Percentiles rank a stretch among this genome's conserved stretches.
These are phyloP conservation scores for Halenospora varia DNA, from an alignment of 495 filamentous ascomycete species.

Conservation along the genomic window DNA sequence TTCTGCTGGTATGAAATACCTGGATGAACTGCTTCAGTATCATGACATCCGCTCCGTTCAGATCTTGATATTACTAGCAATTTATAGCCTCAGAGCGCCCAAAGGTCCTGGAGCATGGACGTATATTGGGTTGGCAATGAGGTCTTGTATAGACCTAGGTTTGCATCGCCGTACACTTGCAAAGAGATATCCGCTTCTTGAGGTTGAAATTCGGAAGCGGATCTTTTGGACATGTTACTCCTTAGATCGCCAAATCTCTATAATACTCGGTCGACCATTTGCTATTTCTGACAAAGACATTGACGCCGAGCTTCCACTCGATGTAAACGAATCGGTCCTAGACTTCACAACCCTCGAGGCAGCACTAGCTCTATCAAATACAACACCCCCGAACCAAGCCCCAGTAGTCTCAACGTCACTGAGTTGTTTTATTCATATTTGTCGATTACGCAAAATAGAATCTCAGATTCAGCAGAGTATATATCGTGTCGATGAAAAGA, in stretches of 20 bases:
- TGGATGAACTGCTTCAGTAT: conserved; percentile 9
- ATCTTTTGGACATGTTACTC: conserved; percentile 13
- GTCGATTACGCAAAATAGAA: conserved; percentile 5
- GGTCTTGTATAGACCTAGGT: conserved; percentile 50
- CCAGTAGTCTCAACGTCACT: not conserved
- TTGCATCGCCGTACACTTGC: conserved; percentile 27
- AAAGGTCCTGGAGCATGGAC: conserved; percentile 9
- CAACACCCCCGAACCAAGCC: not conserved
- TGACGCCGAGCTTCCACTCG: conserved; percentile 3
- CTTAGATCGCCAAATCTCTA: conserved; percentile 8
- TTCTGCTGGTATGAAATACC: conserved; percentile 1
- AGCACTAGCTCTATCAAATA: not conserved
- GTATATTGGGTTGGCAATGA: conserved; percentile 44
- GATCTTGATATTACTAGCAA: conserved; percentile 2
- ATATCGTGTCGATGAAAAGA: conserved; percentile 4
- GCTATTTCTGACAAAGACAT: conserved; percentile 10
- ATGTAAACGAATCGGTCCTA: not conserved
- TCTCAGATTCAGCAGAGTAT: conserved; percentile 6
- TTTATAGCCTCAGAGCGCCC: conserved; percentile 9
- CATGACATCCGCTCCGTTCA: conserved; percentile 8
- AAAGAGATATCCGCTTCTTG: not conserved
- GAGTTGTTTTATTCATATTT: conserved; percentile 2
- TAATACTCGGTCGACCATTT: conserved; percentile 11
- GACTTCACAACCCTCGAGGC: not conserved
- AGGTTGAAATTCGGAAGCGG: conserved; percentile 7